Conservation (phyloP, 2,329 filamentous ascomycete genomes). For the Fusarium vanettenii region DNA sequence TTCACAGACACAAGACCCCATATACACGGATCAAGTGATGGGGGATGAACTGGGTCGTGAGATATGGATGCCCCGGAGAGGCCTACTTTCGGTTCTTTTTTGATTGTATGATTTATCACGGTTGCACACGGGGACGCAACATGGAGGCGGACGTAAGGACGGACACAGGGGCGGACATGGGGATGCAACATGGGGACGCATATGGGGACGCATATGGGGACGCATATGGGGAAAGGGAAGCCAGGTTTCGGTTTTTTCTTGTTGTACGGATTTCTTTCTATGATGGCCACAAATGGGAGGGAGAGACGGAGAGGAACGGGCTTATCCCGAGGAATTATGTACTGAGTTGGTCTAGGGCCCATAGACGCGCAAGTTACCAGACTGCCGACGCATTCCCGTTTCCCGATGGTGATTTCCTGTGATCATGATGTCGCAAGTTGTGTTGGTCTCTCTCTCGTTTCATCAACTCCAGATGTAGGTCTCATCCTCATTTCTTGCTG, state of each 20-base stretch:
- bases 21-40: background rate
- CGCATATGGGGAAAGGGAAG: background rate
- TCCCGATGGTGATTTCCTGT: background rate
- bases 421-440: background rate
- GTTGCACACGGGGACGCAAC: background rate
- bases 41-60: background rate
- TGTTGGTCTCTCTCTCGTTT: background rate
- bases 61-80: background rate
- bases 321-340: background rate
- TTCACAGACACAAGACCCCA: slow-evolving; percentile 4
- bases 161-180: too few species aligned
- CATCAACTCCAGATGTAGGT: background rate
- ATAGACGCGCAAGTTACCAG: slow-evolving; percentile 21
- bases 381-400: slow-evolving; percentile 1
- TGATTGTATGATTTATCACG: slow-evolving; percentile 1
- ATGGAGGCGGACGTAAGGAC: background rate
- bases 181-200: background rate
- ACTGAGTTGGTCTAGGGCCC: slow-evolving; percentile 9
- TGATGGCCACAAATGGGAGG: background rate
- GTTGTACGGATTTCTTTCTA: background rate
- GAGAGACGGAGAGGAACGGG: background rate
- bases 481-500: slow-evolving; percentile 20
- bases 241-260: background rate
- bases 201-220: background rate
- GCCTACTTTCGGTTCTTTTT: background rate